A percentile compares a stretch with the other conserved stretches of the same genome.
Evolutionary conservation across 2,329 filamentous ascomycete species (phyloP).

Genomic region (Fusarium circinatum): DNA sequence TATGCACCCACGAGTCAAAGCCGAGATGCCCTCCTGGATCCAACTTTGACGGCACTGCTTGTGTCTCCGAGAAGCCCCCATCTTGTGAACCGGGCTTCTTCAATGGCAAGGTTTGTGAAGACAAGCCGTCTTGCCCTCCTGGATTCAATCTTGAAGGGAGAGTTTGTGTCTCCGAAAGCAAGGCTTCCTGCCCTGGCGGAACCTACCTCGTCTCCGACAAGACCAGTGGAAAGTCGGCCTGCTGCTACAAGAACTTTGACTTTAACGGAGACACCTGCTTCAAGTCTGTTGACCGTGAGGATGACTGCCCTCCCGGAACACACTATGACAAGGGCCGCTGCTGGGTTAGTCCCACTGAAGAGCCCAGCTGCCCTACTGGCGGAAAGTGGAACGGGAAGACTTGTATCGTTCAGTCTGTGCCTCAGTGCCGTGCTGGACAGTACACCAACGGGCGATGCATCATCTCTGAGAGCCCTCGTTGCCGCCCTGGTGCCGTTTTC

Average conservation of each 20-base stretch:
- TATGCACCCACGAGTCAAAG: neutral
- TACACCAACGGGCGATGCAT: conserved; percentile 9
- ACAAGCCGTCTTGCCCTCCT: conserved; percentile 6
- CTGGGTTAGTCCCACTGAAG: neutral
- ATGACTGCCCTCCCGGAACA: neutral
- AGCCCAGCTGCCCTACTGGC: neutral
- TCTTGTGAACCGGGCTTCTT: conserved; percentile 15
- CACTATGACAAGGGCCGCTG: neutral
- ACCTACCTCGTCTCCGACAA: neutral
- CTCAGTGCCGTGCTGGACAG: neutral
- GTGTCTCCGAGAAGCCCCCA: neutral
- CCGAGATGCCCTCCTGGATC: neutral
- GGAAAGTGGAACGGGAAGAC: conserved; percentile 1
- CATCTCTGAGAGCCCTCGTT: neutral
- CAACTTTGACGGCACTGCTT: conserved; percentile 8
- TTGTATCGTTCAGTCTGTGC: neutral
- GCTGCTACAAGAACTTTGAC: neutral
- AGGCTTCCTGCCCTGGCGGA: neutral
- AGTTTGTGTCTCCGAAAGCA: conserved; percentile 2
- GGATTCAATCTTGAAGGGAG: neutral
- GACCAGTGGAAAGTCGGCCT: neutral
- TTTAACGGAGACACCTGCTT: conserved; percentile 1
- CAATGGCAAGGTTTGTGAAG: conserved; percentile 23
- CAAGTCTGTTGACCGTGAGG: neutral
- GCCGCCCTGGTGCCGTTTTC: neutral